Conservation (phyloP, 75 land plant species). For the Chamaecyparis obtusa region DNA sequence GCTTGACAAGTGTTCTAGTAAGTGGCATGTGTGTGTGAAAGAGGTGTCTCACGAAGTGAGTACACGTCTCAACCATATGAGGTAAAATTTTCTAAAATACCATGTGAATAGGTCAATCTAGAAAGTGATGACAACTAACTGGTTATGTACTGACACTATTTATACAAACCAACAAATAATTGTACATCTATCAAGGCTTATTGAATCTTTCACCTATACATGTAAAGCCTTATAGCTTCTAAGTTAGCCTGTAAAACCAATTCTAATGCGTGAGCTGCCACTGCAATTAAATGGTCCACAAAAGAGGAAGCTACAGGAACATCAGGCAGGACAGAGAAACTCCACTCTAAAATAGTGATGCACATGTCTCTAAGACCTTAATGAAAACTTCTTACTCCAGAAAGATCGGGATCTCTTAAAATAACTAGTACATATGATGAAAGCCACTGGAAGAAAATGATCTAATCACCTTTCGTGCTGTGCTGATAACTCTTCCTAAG, state of each 20-base stretch:
- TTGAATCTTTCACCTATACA: slow-evolving; percentile 35
- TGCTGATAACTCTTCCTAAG: slow-evolving; percentile 37
- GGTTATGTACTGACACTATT: too few relatives aligned
- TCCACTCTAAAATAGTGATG: slow-evolving; percentile 39
- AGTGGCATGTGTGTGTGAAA: too few relatives aligned
- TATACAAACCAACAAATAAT: background rate
- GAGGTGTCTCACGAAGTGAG: too few relatives aligned
- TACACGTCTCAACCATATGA: too few relatives aligned
- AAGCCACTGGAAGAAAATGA: slow-evolving; percentile 27
- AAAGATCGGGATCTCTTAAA: slow-evolving; percentile 30
- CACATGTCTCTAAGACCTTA: slow-evolving; percentile 46
- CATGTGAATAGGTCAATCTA: too few relatives aligned
- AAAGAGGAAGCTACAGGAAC: slow-evolving; percentile 22
- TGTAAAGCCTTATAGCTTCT: slow-evolving; percentile 34
- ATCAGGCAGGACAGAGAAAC: slow-evolving; percentile 26
- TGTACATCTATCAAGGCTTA: slow-evolving; percentile 24
- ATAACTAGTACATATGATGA: slow-evolving; percentile 31
- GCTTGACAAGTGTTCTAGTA: too few relatives aligned
- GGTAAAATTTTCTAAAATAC: too few relatives aligned
- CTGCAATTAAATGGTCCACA: slow-evolving; percentile 34
- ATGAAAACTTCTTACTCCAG: slow-evolving; percentile 44
- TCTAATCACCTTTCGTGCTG: slow-evolving; percentile 33
- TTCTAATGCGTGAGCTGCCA: slow-evolving; percentile 31
- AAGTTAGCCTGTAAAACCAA: slow-evolving; percentile 44
- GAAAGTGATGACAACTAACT: too few relatives aligned